Conservation (phyloP, 2,329 filamentous ascomycete genomes). For the Chalara sp. region DNA sequence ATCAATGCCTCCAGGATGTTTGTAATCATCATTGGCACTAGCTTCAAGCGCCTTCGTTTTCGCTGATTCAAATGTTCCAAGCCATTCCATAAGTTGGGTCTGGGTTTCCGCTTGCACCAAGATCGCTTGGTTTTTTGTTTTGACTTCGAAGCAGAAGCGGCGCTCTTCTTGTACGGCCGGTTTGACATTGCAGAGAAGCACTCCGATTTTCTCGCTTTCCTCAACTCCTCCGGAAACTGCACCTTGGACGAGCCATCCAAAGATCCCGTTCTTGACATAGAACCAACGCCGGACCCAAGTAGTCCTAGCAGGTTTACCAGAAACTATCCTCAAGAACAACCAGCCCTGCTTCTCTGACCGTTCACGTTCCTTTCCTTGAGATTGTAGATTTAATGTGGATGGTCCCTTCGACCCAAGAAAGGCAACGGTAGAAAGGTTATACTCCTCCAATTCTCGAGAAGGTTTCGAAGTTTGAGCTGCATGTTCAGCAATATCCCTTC, state of each 20-base stretch:
- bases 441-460: conserved; percentile 88
- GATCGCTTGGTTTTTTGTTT: conserved; percentile 89
- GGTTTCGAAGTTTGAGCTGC: conserved; percentile 68
- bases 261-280: conserved; percentile 91
- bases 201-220: conserved; percentile 93
- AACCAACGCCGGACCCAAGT: conserved; percentile 91
- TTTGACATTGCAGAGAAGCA: conserved; percentile 86
- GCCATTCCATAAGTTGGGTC: conserved; percentile 86
- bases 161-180: conserved; percentile 89
- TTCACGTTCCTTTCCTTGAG: conserved; percentile 45
- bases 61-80: conserved; percentile 85
- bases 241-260: conserved; percentile 86
- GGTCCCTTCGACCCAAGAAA: conserved; percentile 66
- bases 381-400: conserved; percentile 40
- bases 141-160: conserved; percentile 96
- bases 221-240: conserved; percentile 76
- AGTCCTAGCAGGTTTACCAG: conserved; percentile 85
- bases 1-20: conserved; percentile 45
- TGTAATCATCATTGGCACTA: conserved; percentile 39
- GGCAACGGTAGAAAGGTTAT: conserved; percentile 82
- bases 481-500: conserved; percentile 74
- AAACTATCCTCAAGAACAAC: conserved; percentile 75
- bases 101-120: conserved; percentile 92
- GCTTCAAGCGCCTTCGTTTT: conserved; percentile 88
- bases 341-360: conserved; percentile 81